A percentile compares a stretch with the other conserved stretches of the same genome.
These are phyloP conservation scores for Beta lomatogona DNA, from an alignment of 179 eudicot species.

Conservation along the genomic window DNA sequence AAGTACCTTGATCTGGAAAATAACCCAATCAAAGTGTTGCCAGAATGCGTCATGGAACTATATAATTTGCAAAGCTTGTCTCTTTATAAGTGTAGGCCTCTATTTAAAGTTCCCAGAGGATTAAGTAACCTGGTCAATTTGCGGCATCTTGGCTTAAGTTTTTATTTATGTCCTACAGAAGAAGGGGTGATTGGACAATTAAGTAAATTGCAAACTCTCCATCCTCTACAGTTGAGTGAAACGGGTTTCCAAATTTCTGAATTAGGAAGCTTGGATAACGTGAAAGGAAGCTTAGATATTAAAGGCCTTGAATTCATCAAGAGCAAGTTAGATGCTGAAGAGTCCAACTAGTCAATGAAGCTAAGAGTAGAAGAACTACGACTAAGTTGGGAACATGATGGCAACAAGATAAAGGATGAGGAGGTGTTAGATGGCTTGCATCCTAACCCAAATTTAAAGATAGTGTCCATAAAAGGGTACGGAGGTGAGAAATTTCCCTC, in stretches of 20 bases:
- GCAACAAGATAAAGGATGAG: not conserved
- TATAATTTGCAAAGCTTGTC: not conserved
- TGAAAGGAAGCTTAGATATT: conserved; percentile 10
- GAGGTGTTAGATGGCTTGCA: conserved; percentile 29
- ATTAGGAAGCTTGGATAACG: conserved; percentile 14
- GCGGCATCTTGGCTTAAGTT: not conserved
- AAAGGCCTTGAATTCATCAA: conserved; percentile 18
- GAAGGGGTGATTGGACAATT: conserved; percentile 5
- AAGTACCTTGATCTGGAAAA: not conserved
- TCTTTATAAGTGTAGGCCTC: not conserved
- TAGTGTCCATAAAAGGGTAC: not conserved
- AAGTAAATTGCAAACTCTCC: conserved; percentile 15
- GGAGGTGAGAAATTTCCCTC: conserved; percentile 13
- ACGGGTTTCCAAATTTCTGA: conserved; percentile 24
- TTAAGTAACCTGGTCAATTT: conserved; percentile 9
- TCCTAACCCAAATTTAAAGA: conserved; percentile 29
- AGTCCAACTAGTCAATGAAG: conserved; percentile 20
- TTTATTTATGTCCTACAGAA: not conserved
- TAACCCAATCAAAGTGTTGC: conserved; percentile 1
- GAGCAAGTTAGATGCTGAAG: conserved; percentile 26
- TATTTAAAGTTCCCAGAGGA: conserved; percentile 2
- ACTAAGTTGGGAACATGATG: not conserved
- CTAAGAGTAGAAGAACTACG: conserved; percentile 10
- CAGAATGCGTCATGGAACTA: not conserved
- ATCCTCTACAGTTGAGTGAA: conserved; percentile 1